Base-by-base conservation (phyloP, 192 early-diverging fungal genomes). In the Linnemannia schmuckeri region DNA sequence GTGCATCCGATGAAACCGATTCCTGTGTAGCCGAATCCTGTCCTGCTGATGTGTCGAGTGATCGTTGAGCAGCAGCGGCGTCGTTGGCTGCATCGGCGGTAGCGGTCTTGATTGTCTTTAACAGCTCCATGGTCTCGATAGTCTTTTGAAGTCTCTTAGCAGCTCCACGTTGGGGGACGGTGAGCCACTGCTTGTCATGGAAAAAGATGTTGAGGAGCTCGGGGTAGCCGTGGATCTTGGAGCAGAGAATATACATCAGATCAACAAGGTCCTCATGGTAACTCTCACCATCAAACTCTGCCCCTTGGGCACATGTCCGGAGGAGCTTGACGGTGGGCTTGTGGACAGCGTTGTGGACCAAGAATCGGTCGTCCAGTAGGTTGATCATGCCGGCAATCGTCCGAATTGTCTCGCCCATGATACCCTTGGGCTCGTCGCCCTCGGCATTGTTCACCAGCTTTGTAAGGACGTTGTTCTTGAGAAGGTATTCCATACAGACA, bases 311-410 rank as follows among this genome's bases (percentile, higher is more conserved):
- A 88, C 93, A 95, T 66, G 88, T 90, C 38, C 94, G 90, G 30
- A 98, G 90, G 79, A 98, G 82, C 46, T 93, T 92, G 38, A 96
- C 92, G 1, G 95, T 93, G 7, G 97, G 97, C 69, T 95, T 94
- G 88, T 99, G 97, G 30, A 99, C 93, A 22, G 96, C 94, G 74
- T 95, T 95, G 78, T 98, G 97, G 30, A 97, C 95, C 41, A 99
- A 90, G 83, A 98, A 96, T 61, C 96, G 94, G 79, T 96, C 95
- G 76, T 98, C 97, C 17, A 97, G 88, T 54, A 99, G 85, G 78
- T 95, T 94, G 69, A 99, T 94, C 90, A 99, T 94, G 47, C 89
- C 90, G 22, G 95, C 93, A 47, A 98, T 82, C 70, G 95, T 96
- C 10, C 94, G 91, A 75, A 97, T 96, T 30, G 96, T 93, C 77